These are phyloP conservation scores for Pseudocercospora eumusae DNA, from an alignment of 2,329 filamentous ascomycete genomes.

Conservation along the genomic window DNA sequence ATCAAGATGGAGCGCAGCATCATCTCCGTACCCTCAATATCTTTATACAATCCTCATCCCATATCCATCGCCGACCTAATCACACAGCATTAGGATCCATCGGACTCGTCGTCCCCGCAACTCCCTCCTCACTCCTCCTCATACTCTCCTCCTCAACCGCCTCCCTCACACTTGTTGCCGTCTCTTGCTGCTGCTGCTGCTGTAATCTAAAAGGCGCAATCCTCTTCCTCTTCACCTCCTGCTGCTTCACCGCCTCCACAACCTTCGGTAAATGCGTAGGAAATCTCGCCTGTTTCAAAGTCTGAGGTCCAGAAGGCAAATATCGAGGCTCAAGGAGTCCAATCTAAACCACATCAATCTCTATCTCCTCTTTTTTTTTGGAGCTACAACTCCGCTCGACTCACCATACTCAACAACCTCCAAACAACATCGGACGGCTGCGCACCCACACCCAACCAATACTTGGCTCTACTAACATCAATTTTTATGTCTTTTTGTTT, in stretches of 20 bases:
- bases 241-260: conserved; percentile 8
- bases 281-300: conserved; percentile 36
- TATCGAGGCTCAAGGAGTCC: conserved; percentile 48
- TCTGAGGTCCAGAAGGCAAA: conserved; percentile 38
- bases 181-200: background rate
- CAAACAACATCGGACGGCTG: conserved; percentile 90
- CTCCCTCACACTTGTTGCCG: background rate
- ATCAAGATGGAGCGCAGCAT: background rate
- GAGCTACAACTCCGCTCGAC: conserved; percentile 10
- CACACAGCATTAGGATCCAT: conserved; percentile 57
- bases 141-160: conserved; percentile 9
- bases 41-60: no score
- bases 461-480: conserved; percentile 77
- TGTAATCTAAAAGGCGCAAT: conserved; percentile 20
- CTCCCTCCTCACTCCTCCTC: conserved; percentile 20
- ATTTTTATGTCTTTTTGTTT: conserved; percentile 90
- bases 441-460: conserved; percentile 96
- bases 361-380: conserved; percentile 1
- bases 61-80: no score
- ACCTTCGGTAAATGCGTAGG: conserved; percentile 33
- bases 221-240: conserved; percentile 8
- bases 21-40: no score
- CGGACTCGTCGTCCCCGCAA: conserved; percentile 31
- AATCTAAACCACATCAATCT: conserved; percentile 37
- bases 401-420: conserved; percentile 80